phyloP scores from a whole-genome alignment of 768 basidiomycete species.

The Trametes meyenii region DNA sequence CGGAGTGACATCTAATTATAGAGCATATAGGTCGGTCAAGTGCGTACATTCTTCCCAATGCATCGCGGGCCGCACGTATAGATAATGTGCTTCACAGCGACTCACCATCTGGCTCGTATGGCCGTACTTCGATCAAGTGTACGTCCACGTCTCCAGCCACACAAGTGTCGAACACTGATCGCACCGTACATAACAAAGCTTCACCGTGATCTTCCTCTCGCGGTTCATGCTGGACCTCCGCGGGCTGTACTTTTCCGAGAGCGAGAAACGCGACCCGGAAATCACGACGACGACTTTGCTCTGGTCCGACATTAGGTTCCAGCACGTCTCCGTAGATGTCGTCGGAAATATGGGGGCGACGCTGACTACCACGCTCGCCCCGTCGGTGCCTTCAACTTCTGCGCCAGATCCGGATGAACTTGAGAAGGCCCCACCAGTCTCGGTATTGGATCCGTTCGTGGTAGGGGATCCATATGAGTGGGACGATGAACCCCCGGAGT shows the following conservation, averaged over 20 bases:
- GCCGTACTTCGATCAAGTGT: conserved; percentile 13
- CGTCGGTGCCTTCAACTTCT: too few species aligned
- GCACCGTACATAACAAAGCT: background rate
- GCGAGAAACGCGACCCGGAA: background rate
- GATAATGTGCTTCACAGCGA: background rate
- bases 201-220: conserved; percentile 10
- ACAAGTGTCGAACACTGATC: background rate
- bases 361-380: background rate
- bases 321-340: background rate
- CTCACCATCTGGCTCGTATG: conserved; percentile 11
- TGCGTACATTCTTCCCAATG: background rate
- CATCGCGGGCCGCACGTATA: background rate
- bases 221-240: conserved; percentile 14
- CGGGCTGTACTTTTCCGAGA: conserved; percentile 10
- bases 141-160: background rate
- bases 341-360: conserved; percentile 14
- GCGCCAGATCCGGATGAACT: too few species aligned
- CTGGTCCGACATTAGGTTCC: conserved; percentile 3
- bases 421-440: too few species aligned
- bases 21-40: too few species aligned
- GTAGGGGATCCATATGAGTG: too few species aligned
- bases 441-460: too few species aligned
- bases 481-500: too few species aligned
- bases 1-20: too few species aligned
- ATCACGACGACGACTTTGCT: background rate